Evolutionary conservation across 768 basidiomycete genomes (phyloP).

Genomic region (Phylloporus sp.): DNA sequence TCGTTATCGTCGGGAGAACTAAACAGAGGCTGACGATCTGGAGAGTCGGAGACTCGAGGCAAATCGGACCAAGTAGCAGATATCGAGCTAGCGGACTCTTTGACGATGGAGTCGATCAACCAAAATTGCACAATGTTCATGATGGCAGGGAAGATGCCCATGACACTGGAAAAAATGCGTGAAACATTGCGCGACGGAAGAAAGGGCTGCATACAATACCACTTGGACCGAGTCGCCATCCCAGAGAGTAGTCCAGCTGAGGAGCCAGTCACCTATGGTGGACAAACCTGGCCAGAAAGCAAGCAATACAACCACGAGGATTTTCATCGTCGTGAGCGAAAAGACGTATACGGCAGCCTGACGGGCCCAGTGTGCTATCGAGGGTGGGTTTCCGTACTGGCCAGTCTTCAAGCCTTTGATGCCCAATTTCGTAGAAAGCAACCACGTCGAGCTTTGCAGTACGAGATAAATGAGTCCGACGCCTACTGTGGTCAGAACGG

Average conservation of each 20-base stretch:
- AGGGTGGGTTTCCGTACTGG: constrained; percentile 83
- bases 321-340: constrained; percentile 81
- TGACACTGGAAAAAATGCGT: constrained; percentile 47
- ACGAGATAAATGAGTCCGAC: constrained; percentile 77
- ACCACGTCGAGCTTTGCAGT: constrained; percentile 56
- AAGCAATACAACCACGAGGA: constrained; percentile 77
- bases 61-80: constrained; percentile 38
- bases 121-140: constrained; percentile 94
- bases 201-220: constrained; percentile 58
- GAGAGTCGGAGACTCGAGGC: constrained; percentile 34
- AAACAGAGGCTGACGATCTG: constrained; percentile 63
- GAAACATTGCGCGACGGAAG: background rate
- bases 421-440: constrained; percentile 58
- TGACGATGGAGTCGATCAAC: constrained; percentile 91
- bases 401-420: constrained; percentile 82
- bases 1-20: constrained; percentile 51
- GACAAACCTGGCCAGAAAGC: constrained; percentile 66
- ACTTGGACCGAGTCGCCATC: constrained; percentile 65
- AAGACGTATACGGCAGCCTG: constrained; percentile 81
- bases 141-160: constrained; percentile 86
- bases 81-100: constrained; percentile 49
- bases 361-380: constrained; percentile 62
- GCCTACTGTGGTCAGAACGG: constrained; percentile 37
- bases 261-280: constrained; percentile 76
- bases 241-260: constrained; percentile 69